Conservation (phyloP, 2,329 filamentous ascomycete species). For the Colletotrichum sansevieriae region DNA sequence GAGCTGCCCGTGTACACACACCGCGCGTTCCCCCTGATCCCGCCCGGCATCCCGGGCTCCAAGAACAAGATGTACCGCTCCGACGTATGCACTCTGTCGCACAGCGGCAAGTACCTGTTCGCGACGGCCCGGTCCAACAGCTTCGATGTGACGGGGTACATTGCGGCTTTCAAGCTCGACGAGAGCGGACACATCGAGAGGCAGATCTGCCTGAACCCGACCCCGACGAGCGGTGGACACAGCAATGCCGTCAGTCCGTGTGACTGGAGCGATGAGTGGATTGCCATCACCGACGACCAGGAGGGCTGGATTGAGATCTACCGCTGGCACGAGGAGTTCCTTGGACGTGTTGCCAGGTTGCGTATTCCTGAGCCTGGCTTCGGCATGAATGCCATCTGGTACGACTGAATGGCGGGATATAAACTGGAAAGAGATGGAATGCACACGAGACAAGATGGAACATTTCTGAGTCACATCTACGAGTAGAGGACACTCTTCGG, state of each 20-base stretch:
- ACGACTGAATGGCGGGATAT: constrained; percentile 63
- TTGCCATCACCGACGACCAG: constrained; percentile 91
- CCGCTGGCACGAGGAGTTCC: constrained; percentile 84
- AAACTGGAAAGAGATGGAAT: neutral
- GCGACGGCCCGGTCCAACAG: constrained; percentile 86
- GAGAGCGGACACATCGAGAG: constrained; percentile 78
- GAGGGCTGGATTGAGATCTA: constrained; percentile 91
- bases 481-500: neutral
- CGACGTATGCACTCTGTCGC: constrained; percentile 83
- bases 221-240: constrained; percentile 88
- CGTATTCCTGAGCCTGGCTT: constrained; percentile 90
- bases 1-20: constrained; percentile 84
- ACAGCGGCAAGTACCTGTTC: constrained; percentile 81
- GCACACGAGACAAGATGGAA: neutral
- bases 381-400: constrained; percentile 98
- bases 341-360: constrained; percentile 81
- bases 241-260: constrained; percentile 89
- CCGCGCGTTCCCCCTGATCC: constrained; percentile 82
- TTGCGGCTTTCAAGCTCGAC: constrained; percentile 81
- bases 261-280: constrained; percentile 87
- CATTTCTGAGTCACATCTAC: too few species aligned
- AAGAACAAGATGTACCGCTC: constrained; percentile 78
- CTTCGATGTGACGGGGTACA: constrained; percentile 82
- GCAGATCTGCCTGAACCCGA: constrained; percentile 86
- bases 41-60: constrained; percentile 71